Base-by-base conservation (phyloP, 371 early-diverging fungal species). In the Rhizomucor miehei region DNA sequence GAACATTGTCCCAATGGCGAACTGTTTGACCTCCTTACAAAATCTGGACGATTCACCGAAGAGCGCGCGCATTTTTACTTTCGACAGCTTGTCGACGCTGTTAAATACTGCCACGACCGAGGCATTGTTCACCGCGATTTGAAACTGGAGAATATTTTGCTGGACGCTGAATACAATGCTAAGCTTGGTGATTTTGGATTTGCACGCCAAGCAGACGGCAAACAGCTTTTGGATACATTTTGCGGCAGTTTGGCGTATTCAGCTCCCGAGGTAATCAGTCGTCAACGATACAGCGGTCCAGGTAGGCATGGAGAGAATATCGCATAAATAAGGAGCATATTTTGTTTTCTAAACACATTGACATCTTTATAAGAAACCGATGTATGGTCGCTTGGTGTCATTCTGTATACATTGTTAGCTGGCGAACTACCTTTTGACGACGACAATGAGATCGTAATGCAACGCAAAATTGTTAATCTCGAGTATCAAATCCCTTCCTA, bases 161-260 rank as follows among this genome's bases (percentile, higher is more conserved):
- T 93, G 41, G 90, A 87, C 58, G 66, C 79, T 25, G 77, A 90
- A 47, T 69, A 86, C 57, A 80, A 86, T 51, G 80, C 89, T 60
- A 94, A 93, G 64, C 71, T 94, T 39, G 87, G 88, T 47, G 95
- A 94, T 72, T 93, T 94, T 79, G 95, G 95, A 17, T 92, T 94
- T 75, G 90, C 92, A n/a, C 75, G 88, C 11, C 81, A 84, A 48
- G 80, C 79, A 25, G 86, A 88, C 25, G 69, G 75, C 40, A 81
- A 80, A 40, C 85, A 82, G 56, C 66, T 89, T 34, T 73, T 92
- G 16, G 93, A 93, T 57, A 89, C 91, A 1, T 90, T 88, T 66
- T 93, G 94, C 65, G 94, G 94, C 0, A 89, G 90, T 34, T 76
- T 84, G 2, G 89, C 88, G 10, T 93, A 92, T 67, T 87, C 91